Evolutionary conservation across 495 filamentous ascomycete genomes (phyloP), one percentile per base, ranked within the genome.

Genomic region (Hyphodiscus hymeniophilus): DNA sequence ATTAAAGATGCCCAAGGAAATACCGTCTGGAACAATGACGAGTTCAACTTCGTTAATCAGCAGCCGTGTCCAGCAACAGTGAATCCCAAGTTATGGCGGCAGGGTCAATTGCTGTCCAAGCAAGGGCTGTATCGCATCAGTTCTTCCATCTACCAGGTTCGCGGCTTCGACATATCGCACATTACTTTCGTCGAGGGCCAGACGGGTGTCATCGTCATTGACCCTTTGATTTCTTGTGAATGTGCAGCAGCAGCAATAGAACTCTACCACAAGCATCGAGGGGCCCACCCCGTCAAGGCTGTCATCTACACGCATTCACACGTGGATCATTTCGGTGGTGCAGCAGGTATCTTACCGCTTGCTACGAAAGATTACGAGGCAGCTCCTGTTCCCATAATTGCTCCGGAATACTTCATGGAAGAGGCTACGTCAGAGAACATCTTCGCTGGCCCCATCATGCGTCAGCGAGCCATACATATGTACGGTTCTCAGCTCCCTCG

Each of bases 231-330:
- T 23, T 45, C 36, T 8, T 2, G 15, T 33, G 46, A 55, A 21
- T 32, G 26, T 7, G 40, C 52, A 2, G 31, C 23, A 12, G 39
- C n/a, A 12, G 46, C 7, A 1, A 13, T 52, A 15, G 17, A 34
- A 7, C 42, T 52, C 3, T 52, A 52, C 33, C 43, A 41, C 1
- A 39, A 45, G 20, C 18, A 52, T 31, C 32, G 34, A n/a, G 30
- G 33, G 8, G 39, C 16, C 8, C 17, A 31, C 26, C 18, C 6
- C 20, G 28, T 36, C 7, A 16, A n/a, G 11, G 48, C 24, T 1
- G 35, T 55, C 3, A 36, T 55, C 15, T 55, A 50, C 42, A 51
- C 47, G 11, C 52, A 55, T 39, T 55, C 36, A 8, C 52, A 55
- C 31, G 52, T 20, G 1, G 51, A 54, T 13, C 51, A 54, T 32